Evolutionary conservation across 169 alveolate genomes (phyloP).

Genomic region (Amoebophrya sp.): DNA sequence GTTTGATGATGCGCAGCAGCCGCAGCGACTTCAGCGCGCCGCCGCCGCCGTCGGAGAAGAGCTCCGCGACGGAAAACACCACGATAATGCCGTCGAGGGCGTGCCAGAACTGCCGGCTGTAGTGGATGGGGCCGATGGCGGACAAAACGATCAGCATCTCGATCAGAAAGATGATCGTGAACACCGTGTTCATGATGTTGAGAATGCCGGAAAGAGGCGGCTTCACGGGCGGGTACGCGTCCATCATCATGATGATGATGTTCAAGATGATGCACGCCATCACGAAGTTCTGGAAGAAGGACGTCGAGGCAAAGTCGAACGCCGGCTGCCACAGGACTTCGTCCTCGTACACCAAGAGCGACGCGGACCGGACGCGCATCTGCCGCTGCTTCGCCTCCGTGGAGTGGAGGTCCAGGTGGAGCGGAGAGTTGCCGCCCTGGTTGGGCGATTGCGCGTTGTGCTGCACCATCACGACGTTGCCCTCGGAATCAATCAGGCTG

Average conservation of each 20-base stretch:
- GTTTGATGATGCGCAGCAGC: constrained; percentile 39
- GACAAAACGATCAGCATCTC: background rate
- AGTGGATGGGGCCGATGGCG: too few relatives aligned
- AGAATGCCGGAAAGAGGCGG: background rate
- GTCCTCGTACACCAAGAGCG: too few relatives aligned
- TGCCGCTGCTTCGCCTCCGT: too few relatives aligned
- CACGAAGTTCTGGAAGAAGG: background rate
- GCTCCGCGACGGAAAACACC: background rate
- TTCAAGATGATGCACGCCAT: constrained; percentile 1
- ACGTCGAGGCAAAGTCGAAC: too few relatives aligned
- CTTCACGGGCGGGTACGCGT: background rate
- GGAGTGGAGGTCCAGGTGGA: too few relatives aligned
- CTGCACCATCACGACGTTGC: too few relatives aligned
- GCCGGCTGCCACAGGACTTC: too few relatives aligned
- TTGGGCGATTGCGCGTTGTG: too few relatives aligned
- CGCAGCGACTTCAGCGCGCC: constrained; percentile 36
- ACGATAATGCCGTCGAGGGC: constrained; percentile 7
- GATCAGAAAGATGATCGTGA: background rate
- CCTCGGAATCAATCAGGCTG: too few relatives aligned
- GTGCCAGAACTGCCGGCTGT: too few relatives aligned
- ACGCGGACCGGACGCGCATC: too few relatives aligned
- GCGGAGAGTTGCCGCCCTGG: too few relatives aligned
- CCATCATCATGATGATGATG: constrained; percentile 3
- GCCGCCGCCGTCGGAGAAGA: background rate
- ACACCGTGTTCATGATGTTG: background rate